A percentile compares a stretch with the other conserved stretches of the same genome.
These are phyloP conservation scores for Cercospora sp. DNA, from an alignment of 2,329 filamentous ascomycete species.

Conservation along the genomic window DNA sequence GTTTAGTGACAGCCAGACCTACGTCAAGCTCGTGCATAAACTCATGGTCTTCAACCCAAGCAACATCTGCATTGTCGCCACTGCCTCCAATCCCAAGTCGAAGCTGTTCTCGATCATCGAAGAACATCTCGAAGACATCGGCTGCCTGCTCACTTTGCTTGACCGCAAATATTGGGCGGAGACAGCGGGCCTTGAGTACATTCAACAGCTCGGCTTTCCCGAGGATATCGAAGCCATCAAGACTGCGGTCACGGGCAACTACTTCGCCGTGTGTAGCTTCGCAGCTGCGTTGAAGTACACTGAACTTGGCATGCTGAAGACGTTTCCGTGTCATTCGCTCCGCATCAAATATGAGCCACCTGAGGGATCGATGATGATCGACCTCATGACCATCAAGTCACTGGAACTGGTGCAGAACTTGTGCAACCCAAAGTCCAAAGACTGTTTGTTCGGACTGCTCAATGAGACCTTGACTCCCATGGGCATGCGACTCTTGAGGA, in stretches of 20 bases:
- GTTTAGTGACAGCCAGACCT: slow-evolving; percentile 90
- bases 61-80: slow-evolving; percentile 74
- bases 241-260: slow-evolving; percentile 76
- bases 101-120: slow-evolving; percentile 73
- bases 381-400: slow-evolving; percentile 80
- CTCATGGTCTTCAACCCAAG: slow-evolving; percentile 77
- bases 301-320: slow-evolving; percentile 66
- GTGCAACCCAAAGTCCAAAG: slow-evolving; percentile 72
- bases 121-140: slow-evolving; percentile 65
- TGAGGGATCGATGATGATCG: slow-evolving; percentile 94
- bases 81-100: slow-evolving; percentile 68
- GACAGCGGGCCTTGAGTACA: slow-evolving; percentile 70
- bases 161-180: slow-evolving; percentile 86
- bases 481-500: slow-evolving; percentile 79
- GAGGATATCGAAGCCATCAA: slow-evolving; percentile 81
- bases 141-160: slow-evolving; percentile 58
- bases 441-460: slow-evolving; percentile 80
- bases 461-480: slow-evolving; percentile 86
- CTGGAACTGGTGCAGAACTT: slow-evolving; percentile 90
- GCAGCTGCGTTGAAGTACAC: slow-evolving; percentile 86
- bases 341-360: slow-evolving; percentile 84
- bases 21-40: slow-evolving; percentile 84
- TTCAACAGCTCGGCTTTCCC: slow-evolving; percentile 74
- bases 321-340: slow-evolving; percentile 76
- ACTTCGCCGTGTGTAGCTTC: slow-evolving; percentile 80